These are phyloP conservation scores for Actinidia arguta DNA, from an alignment of 179 eudicot genomes.

Conservation along the genomic window DNA sequence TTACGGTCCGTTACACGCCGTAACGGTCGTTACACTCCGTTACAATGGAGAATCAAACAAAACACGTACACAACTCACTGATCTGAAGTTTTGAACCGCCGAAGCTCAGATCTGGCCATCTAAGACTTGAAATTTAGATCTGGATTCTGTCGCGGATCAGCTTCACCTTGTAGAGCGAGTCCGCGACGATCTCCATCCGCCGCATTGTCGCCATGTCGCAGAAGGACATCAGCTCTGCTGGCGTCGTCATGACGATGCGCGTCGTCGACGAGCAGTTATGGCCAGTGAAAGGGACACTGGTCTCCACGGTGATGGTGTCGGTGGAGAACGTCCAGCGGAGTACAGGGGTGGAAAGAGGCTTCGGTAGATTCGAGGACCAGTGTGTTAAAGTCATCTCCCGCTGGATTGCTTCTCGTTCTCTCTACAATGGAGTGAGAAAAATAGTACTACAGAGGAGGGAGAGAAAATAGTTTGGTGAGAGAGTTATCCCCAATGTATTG, in stretches of 20 bases:
- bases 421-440: too few relatives aligned
- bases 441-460: too few relatives aligned
- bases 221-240: slow-evolving; percentile 73
- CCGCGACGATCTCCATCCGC: slow-evolving; percentile 96
- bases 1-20: too few relatives aligned
- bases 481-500: too few relatives aligned
- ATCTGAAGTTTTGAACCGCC: too few relatives aligned
- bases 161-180: slow-evolving; percentile 89
- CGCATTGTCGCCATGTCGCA: slow-evolving; percentile 82
- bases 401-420: not conserved
- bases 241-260: slow-evolving; percentile 58
- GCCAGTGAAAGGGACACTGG: slow-evolving; percentile 73
- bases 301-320: slow-evolving; percentile 73
- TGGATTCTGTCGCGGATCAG: slow-evolving; percentile 62
- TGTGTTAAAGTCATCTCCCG: slow-evolving; percentile 47
- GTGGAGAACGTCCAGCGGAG: slow-evolving; percentile 43
- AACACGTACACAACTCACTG: too few relatives aligned
- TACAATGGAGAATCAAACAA: too few relatives aligned
- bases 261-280: slow-evolving; percentile 81
- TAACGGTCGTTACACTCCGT: too few relatives aligned
- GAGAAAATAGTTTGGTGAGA: too few relatives aligned
- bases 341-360: slow-evolving; percentile 34
- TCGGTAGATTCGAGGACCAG: slow-evolving; percentile 37
- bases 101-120: too few relatives aligned
- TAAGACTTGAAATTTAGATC: too few relatives aligned